Conservation (phyloP, 2,329 filamentous ascomycete species). For the Amauroascus verrucosus region DNA sequence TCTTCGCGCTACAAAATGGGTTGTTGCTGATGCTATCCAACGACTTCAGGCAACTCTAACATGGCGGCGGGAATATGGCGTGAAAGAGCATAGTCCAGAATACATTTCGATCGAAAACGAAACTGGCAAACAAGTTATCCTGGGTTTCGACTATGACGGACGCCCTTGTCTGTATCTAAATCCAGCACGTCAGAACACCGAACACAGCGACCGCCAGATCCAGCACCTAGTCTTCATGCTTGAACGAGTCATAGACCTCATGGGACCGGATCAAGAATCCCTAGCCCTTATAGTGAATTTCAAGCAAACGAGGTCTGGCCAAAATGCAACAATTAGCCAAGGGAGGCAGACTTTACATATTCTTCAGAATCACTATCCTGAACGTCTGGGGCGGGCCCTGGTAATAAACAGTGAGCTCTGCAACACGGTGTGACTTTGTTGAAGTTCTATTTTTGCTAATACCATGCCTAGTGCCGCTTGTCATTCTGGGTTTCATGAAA, state of each 20-base stretch:
- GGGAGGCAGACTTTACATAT: constrained; percentile 80
- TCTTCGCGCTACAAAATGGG: constrained; percentile 88
- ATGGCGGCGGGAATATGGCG: constrained; percentile 85
- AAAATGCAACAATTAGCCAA: constrained; percentile 65
- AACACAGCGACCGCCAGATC: constrained; percentile 72
- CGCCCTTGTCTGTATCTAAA: constrained; percentile 87
- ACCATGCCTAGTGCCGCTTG: constrained; percentile 60
- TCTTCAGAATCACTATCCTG: constrained; percentile 90
- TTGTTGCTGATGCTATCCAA: constrained; percentile 60
- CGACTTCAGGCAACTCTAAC: constrained; percentile 70
- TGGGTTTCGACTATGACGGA: constrained; percentile 76
- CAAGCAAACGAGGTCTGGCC: constrained; percentile 63
- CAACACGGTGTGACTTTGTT: neutral
- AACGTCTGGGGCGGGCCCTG: constrained; percentile 76
- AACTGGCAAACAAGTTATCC: constrained; percentile 85
- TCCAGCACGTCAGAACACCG: constrained; percentile 86
- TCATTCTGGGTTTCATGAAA: constrained; percentile 91
- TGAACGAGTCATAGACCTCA: constrained; percentile 77
- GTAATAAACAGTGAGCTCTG: constrained; percentile 66
- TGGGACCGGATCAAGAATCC: constrained; percentile 77
- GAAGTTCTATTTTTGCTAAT: neutral
- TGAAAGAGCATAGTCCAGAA: constrained; percentile 63
- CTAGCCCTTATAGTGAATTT: constrained; percentile 86
- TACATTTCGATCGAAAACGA: constrained; percentile 90
- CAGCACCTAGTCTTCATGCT: constrained; percentile 95